Percentiles rank a stretch among this genome's conserved stretches.
These are phyloP conservation scores for Metschnikowia chrysomelidarum DNA, from an alignment of 805 yeast genomes.

Conservation along the genomic window DNA sequence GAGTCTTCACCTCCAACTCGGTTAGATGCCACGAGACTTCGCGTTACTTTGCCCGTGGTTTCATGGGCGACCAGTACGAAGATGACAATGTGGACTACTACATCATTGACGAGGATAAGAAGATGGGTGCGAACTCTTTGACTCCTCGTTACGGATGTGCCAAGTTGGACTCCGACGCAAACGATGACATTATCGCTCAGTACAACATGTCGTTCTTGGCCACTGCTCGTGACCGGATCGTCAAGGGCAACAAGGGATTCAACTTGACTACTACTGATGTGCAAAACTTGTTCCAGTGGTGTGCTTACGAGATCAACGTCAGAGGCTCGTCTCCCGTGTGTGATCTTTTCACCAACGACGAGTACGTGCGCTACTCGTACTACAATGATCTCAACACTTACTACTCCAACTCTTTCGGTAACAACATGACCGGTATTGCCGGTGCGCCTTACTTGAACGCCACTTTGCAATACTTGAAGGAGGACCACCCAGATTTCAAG, in stretches of 20 bases:
- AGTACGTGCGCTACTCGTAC: constrained; percentile 63
- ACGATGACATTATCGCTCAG: constrained; percentile 23
- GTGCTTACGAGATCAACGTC: constrained; percentile 75
- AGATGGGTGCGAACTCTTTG: constrained; percentile 57
- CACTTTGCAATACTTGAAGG: constrained; percentile 48
- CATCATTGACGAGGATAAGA: constrained; percentile 45
- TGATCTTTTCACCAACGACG: constrained; percentile 63
- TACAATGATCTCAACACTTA: constrained; percentile 56
- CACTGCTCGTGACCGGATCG: constrained; percentile 57
- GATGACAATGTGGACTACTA: constrained; percentile 33
- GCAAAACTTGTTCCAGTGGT: constrained; percentile 51
- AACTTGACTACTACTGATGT: constrained; percentile 54
- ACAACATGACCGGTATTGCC: constrained; percentile 52
- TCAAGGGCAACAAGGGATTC: constrained; percentile 51
- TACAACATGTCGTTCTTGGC: constrained; percentile 45
- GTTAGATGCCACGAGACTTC: constrained; percentile 58
- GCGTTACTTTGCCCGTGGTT: constrained; percentile 56
- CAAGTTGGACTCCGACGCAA: constrained; percentile 33
- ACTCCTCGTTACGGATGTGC: constrained; percentile 51
- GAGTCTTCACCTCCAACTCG: constrained; percentile 54
- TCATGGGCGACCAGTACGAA: constrained; percentile 44
- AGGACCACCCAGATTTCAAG: constrained; percentile 43
- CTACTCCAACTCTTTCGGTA: constrained; percentile 64
- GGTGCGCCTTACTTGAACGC: constrained; percentile 58
- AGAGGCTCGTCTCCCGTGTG: constrained; percentile 68